phyloP scores from a whole-genome alignment of 805 yeast genomes.

The Ogataea methanolica region DNA sequence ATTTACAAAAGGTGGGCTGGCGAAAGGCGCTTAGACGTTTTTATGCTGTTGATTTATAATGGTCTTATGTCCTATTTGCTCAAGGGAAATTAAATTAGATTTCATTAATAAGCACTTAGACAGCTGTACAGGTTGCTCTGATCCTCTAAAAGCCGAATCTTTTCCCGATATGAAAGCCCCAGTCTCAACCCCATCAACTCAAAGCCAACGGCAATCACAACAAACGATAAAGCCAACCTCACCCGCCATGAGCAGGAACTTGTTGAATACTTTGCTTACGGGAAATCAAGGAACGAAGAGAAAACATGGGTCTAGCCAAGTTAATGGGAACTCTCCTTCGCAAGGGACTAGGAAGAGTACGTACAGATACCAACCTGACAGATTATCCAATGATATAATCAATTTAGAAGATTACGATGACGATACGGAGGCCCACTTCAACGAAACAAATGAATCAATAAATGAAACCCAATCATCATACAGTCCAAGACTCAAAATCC shows the following conservation, averaged over 20 bases:
- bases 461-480: no score
- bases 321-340: no score
- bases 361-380: slow-evolving; percentile 8
- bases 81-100: slow-evolving; percentile 22
- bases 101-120: slow-evolving; percentile 34
- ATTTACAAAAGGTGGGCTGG: no score
- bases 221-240: not conserved
- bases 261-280: slow-evolving; percentile 12
- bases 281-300: slow-evolving; percentile 7
- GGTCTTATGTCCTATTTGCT: slow-evolving; percentile 34
- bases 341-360: slow-evolving; percentile 5
- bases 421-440: no score
- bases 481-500: slow-evolving; percentile 1
- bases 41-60: slow-evolving; percentile 6
- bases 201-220: no score
- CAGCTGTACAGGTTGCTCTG: slow-evolving; percentile 12
- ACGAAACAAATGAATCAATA: no score
- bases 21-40: no score
- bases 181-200: no score
- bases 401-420: not conserved
- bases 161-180: no score
- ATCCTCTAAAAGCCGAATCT: no score
- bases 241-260: slow-evolving; percentile 2
- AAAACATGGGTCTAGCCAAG: not conserved
- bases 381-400: not conserved